A percentile compares a stretch with the other conserved stretches of the same genome.
Conservation (phyloP, 306 rosid species). For the Benincasa hispida region DNA sequence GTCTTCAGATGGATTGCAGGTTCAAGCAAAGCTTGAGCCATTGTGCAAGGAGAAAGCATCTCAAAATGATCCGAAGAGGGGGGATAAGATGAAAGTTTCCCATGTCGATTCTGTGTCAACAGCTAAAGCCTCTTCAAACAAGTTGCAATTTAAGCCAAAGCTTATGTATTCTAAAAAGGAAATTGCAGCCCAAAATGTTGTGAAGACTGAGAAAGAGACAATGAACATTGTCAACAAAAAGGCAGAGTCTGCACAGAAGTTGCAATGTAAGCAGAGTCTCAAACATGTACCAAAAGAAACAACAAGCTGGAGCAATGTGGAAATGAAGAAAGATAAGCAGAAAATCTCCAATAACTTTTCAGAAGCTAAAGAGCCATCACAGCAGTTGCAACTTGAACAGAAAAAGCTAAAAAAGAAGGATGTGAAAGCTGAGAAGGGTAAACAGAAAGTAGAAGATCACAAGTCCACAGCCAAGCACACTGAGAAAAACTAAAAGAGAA, state of each 20-base stretch:
- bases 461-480: not conserved
- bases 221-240: not conserved
- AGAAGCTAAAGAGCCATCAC: not conserved
- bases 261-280: not conserved
- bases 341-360: not conserved
- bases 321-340: not conserved
- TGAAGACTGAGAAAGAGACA: not conserved
- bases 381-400: not conserved
- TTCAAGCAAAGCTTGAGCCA: not conserved
- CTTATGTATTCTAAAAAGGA: not conserved
- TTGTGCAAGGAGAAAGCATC: not conserved
- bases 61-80: not conserved
- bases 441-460: not conserved
- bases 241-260: not conserved
- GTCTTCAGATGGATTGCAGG: not conserved
- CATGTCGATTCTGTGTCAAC: not conserved
- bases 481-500: not conserved
- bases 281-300: not conserved
- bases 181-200: not conserved
- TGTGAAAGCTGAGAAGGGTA: conserved; percentile 1
- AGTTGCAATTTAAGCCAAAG: not conserved
- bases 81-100: not conserved
- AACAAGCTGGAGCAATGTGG: not conserved
- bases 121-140: not conserved
- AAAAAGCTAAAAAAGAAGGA: not conserved